These are phyloP conservation scores for Phyllosticta ampelicida DNA, from an alignment of 2,329 filamentous ascomycete genomes.

Conservation along the genomic window DNA sequence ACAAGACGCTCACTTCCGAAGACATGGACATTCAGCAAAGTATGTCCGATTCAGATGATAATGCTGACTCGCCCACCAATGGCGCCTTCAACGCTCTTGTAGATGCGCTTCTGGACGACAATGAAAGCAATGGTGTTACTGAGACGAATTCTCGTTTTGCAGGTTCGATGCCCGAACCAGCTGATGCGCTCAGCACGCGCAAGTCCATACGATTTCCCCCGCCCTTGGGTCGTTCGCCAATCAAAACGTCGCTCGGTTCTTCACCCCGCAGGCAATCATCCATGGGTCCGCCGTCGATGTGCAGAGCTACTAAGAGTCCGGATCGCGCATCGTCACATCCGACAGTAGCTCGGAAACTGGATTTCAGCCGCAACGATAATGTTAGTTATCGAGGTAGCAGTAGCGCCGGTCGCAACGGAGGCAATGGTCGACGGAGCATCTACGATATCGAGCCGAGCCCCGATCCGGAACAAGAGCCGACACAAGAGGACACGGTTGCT, in stretches of 20 bases:
- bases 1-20: slow-evolving; percentile 38
- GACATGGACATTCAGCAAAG: slow-evolving; percentile 55
- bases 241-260: slow-evolving; percentile 48
- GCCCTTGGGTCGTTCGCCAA: slow-evolving; percentile 47
- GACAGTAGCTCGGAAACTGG: slow-evolving; percentile 44
- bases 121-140: slow-evolving; percentile 7
- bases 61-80: slow-evolving; percentile 9
- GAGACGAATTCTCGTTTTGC: slow-evolving; percentile 3
- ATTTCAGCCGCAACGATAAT: slow-evolving; percentile 34
- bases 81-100: not conserved
- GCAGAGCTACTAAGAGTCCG: slow-evolving; percentile 23
- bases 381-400: slow-evolving; percentile 19
- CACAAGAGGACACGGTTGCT: slow-evolving; percentile 23
- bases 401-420: slow-evolving; percentile 18
- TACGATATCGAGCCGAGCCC: slow-evolving; percentile 27
- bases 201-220: slow-evolving; percentile 38
- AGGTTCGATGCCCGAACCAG: slow-evolving; percentile 41
- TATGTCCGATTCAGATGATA: slow-evolving; percentile 26
- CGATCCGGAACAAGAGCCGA: slow-evolving; percentile 16
- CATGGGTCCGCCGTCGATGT: slow-evolving; percentile 42
- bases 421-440: slow-evolving; percentile 20
- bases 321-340: slow-evolving; percentile 22
- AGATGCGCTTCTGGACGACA: slow-evolving; percentile 1
- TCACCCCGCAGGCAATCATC: slow-evolving; percentile 53
- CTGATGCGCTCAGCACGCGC: slow-evolving; percentile 33